Evolutionary conservation across 345 rosid genomes (phyloP).

Genomic region (Eutrema heterophyllum): DNA sequence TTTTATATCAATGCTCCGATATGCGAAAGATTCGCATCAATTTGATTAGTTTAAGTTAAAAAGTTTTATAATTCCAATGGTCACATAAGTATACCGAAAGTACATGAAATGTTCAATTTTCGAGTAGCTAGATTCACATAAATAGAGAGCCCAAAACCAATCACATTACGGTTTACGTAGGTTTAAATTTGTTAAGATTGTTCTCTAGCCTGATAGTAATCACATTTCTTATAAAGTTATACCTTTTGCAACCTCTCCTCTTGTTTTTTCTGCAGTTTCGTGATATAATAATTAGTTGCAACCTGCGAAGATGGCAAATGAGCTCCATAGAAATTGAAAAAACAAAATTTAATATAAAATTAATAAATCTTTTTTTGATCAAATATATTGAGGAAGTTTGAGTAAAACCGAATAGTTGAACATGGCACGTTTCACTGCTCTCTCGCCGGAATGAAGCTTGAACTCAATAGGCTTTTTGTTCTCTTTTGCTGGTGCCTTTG

Average conservation of each 20-base stretch:
- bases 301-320: conserved; percentile 39
- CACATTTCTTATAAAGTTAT: background rate
- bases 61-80: background rate
- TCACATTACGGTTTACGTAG: too few species aligned
- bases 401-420: conserved; percentile 65
- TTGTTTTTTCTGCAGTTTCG: conserved; percentile 51
- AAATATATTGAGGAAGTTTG: background rate
- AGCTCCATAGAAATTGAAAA: background rate
- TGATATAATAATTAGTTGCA: conserved; percentile 61
- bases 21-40: background rate
- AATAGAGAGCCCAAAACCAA: too few species aligned
- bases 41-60: background rate
- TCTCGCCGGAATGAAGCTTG: conserved; percentile 71
- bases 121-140: too few species aligned
- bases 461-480: conserved; percentile 62
- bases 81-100: background rate
- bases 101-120: too few species aligned
- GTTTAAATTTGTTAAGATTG: too few species aligned
- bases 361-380: background rate
- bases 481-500: conserved; percentile 49
- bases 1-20: background rate
- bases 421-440: conserved; percentile 78
- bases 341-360: background rate
- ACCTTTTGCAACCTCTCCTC: conserved; percentile 69
- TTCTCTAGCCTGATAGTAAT: too few species aligned